These are phyloP conservation scores for Carex parvula DNA, from an alignment of 176 grass and related monocot species.

Conservation along the genomic window DNA sequence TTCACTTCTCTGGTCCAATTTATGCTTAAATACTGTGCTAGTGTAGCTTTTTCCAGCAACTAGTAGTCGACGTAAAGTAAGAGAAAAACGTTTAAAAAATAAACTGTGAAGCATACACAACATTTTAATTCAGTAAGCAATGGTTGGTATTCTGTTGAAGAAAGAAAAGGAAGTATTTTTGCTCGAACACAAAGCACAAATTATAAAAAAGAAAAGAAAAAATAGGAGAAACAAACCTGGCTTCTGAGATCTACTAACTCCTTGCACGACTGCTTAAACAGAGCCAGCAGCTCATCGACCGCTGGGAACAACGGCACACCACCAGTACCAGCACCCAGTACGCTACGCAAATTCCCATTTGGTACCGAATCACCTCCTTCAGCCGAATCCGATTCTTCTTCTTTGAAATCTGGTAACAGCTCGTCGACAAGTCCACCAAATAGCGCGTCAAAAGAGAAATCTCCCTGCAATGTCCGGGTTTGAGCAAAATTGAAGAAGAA, in stretches of 20 bases:
- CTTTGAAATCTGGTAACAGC: conserved; percentile 72
- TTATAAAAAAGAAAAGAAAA: background rate
- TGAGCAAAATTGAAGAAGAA: background rate
- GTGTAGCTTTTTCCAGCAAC: background rate
- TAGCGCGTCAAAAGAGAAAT: conserved; percentile 91
- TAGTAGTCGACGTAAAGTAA: background rate
- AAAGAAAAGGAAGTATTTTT: background rate
- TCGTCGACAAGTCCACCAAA: conserved; percentile 88
- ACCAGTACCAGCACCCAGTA: conserved; percentile 40
- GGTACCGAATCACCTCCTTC: conserved; percentile 26
- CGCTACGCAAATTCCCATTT: conserved; percentile 18
- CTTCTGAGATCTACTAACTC: conserved; percentile 85
- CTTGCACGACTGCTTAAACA: conserved; percentile 99
- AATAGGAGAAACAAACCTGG: conserved; percentile 41
- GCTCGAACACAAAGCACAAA: conserved; percentile 12
- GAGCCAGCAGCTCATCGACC: conserved; percentile 74
- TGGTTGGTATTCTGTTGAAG: background rate
- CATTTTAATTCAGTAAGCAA: background rate
- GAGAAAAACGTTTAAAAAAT: background rate
- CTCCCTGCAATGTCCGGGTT: conserved; percentile 38
- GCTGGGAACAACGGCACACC: conserved; percentile 68
- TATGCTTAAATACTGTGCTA: background rate
- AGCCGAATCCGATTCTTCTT: conserved; percentile 35
- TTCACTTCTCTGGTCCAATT: background rate
- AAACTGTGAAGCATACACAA: background rate